These are phyloP conservation scores for Cucumis hystrix DNA, from an alignment of 306 rosid species.

Conservation along the genomic window DNA sequence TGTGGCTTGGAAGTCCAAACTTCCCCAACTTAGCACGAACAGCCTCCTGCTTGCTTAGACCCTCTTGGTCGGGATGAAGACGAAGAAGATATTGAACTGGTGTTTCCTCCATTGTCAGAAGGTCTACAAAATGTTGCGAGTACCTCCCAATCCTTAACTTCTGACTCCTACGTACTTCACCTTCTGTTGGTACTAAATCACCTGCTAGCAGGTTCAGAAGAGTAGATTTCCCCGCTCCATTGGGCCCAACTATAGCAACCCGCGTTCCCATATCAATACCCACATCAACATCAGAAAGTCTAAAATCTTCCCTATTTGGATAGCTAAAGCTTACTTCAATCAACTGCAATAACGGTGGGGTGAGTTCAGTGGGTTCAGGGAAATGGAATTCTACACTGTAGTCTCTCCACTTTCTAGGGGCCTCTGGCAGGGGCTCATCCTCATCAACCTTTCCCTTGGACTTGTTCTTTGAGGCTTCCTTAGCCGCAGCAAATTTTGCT, in stretches of 20 bases:
- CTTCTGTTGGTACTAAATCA: slow-evolving; percentile 50
- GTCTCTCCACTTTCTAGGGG: slow-evolving; percentile 53
- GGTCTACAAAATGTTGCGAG: slow-evolving; percentile 57
- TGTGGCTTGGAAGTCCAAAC: slow-evolving; percentile 60
- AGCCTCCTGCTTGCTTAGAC: slow-evolving; percentile 69
- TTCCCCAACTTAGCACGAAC: slow-evolving; percentile 55
- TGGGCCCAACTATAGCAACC: slow-evolving; percentile 59
- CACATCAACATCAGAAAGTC: slow-evolving; percentile 42
- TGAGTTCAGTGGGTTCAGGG: slow-evolving; percentile 66
- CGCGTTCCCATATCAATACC: slow-evolving; percentile 61
- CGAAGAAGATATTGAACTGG: slow-evolving; percentile 22
- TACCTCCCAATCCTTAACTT: slow-evolving; percentile 60
- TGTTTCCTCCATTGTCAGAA: slow-evolving; percentile 49
- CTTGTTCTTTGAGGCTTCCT: slow-evolving; percentile 48
- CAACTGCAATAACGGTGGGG: slow-evolving; percentile 63
- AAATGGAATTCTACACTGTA: slow-evolving; percentile 54
- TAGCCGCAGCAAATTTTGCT: slow-evolving; percentile 42
- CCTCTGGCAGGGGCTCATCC: slow-evolving; percentile 41
- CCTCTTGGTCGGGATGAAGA: slow-evolving; percentile 65
- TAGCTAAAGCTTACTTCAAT: slow-evolving; percentile 61
- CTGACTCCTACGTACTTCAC: slow-evolving; percentile 61
- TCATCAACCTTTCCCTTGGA: slow-evolving; percentile 33
- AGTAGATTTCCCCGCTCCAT: slow-evolving; percentile 58
- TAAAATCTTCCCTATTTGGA: slow-evolving; percentile 49
- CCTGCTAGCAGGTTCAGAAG: slow-evolving; percentile 54